Conservation (phyloP, 169 alveolate genomes). For the Eimeria acervulina region DNA sequence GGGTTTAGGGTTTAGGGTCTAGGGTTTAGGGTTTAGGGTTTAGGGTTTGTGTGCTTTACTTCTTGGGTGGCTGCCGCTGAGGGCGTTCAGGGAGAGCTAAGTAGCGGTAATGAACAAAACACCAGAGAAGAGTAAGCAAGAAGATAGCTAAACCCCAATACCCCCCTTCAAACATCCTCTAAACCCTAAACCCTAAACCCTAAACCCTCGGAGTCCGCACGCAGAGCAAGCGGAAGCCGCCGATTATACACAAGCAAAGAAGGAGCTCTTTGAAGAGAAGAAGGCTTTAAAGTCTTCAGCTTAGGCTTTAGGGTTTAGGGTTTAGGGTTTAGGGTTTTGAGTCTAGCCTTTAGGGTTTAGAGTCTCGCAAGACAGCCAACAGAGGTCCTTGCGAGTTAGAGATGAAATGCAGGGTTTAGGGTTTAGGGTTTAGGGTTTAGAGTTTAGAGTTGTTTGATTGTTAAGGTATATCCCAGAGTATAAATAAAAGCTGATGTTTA, state of each 20-base stretch:
- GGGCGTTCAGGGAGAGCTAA: background rate
- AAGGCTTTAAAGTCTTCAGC: background rate
- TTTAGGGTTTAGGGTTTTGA: background rate
- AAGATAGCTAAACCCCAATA: background rate
- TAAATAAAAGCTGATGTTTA: no score
- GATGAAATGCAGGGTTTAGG: slow-evolving; percentile 1
- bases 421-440: no score
- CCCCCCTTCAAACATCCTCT: slow-evolving; percentile 27
- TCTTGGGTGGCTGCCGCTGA: background rate
- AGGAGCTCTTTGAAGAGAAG: background rate
- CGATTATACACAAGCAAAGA: background rate
- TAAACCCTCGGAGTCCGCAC: background rate
- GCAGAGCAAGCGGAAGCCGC: background rate
- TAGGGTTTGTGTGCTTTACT: slow-evolving; percentile 7
- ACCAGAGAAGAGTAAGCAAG: background rate
- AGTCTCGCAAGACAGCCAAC: no score
- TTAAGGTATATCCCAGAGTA: no score
- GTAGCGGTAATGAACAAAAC: background rate
- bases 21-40: background rate
- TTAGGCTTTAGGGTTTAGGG: background rate
- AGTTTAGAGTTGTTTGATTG: background rate
- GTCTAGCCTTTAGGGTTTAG: background rate
- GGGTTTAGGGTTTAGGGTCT: background rate
- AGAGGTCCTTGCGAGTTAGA: no score
- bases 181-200: slow-evolving; percentile 28